phyloP scores from a whole-genome alignment of 345 rosid species.

The Linum lewisii region DNA sequence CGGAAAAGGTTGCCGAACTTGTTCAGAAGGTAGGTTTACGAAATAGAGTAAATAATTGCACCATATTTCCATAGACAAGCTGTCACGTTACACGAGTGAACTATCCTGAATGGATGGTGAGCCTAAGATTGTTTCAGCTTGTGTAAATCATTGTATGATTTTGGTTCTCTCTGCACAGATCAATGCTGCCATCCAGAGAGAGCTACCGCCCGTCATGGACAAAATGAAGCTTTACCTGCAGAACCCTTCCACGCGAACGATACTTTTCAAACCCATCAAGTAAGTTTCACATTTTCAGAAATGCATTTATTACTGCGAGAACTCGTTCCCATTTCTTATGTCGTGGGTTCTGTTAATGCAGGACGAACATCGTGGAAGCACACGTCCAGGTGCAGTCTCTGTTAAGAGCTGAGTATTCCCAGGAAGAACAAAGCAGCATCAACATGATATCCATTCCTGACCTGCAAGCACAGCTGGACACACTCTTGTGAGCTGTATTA shows the following conservation, averaged over 20 bases:
- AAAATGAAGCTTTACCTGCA: constrained; percentile 93
- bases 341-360: constrained; percentile 17
- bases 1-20: constrained; percentile 91
- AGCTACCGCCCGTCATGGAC: constrained; percentile 55
- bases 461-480: constrained; percentile 70
- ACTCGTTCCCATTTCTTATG: neutral
- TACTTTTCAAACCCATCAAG: constrained; percentile 93
- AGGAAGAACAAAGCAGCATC: constrained; percentile 58
- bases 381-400: constrained; percentile 70
- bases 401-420: constrained; percentile 60
- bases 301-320: too few relatives aligned
- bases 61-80: neutral
- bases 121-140: neutral
- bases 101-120: too few relatives aligned
- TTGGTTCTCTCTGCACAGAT: constrained; percentile 38
- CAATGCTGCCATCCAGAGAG: constrained; percentile 56
- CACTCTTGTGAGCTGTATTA: constrained; percentile 24
- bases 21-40: constrained; percentile 62
- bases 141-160: neutral
- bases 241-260: constrained; percentile 71
- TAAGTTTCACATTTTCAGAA: constrained; percentile 23
- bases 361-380: constrained; percentile 96
- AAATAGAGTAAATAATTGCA: neutral
- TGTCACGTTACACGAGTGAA: too few relatives aligned
- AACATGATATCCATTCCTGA: constrained; percentile 54